phyloP scores from a whole-genome alignment of 306 rosid genomes.

The Hippophae tibetana region DNA sequence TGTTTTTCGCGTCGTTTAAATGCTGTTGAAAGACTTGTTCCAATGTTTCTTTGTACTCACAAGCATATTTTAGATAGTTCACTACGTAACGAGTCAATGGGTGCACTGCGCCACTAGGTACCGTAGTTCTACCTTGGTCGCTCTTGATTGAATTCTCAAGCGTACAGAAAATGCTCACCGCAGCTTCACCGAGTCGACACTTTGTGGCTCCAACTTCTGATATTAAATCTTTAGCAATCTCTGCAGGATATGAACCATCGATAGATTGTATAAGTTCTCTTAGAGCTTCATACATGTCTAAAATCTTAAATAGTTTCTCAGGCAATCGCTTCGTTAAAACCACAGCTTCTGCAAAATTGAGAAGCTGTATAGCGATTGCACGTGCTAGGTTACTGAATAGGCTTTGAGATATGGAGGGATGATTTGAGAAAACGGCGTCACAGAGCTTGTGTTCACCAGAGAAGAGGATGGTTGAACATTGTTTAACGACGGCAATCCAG shows the following conservation, averaged over 20 bases:
- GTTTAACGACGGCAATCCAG: constrained; percentile 55
- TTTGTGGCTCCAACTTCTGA: constrained; percentile 28
- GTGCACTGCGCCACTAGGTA: constrained; percentile 70
- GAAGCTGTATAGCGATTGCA: constrained; percentile 30
- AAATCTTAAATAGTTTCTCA: constrained; percentile 62
- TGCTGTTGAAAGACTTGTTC: constrained; percentile 44
- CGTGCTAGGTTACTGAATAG: constrained; percentile 37
- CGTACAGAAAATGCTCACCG: constrained; percentile 43
- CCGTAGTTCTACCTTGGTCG: constrained; percentile 50
- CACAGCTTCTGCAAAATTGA: constrained; percentile 51
- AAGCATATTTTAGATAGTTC: constrained; percentile 68
- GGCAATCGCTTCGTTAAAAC: constrained; percentile 44
- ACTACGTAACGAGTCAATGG: constrained; percentile 73
- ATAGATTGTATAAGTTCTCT: constrained; percentile 31
- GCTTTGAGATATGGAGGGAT: constrained; percentile 20
- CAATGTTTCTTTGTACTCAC: constrained; percentile 59
- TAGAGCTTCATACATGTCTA: constrained; percentile 68
- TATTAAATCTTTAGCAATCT: constrained; percentile 25
- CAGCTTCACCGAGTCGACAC: constrained; percentile 30
- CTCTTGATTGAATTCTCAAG: constrained; percentile 53
- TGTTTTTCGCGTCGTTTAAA: background rate
- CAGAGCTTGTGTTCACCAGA: constrained; percentile 37
- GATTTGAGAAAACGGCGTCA: constrained; percentile 32
- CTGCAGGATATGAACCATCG: constrained; percentile 12
- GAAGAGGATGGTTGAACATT: constrained; percentile 45